Evolutionary conservation across 208 protist genomes (phyloP), one percentile per base, ranked within the genome.

Genomic region (Leishmania braziliensis): DNA sequence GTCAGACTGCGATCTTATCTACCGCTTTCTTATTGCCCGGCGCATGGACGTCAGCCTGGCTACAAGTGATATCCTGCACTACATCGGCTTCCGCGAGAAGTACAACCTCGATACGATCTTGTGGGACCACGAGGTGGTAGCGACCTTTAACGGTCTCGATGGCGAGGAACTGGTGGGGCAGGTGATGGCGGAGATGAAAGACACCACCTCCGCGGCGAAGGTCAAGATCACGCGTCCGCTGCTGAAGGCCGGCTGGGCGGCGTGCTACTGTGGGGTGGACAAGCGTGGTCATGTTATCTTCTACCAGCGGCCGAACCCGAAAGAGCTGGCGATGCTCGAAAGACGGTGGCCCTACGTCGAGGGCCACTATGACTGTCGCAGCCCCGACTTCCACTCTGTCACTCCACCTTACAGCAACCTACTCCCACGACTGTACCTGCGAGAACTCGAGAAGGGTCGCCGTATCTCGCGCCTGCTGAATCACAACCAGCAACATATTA

Each of bases 251-350:
- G 89, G 87, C 68, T 93, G 87, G 87, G 79, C 84, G 36, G 80
- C 85, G 66, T 93, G 87, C 83, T 88, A 89, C 85, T 88, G 81
- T 81, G 90, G 90, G 4, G 79, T 92, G 16, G 90, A 93, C 80
- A 77, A 78, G 56, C 78, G 26, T 23, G 90, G 90, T 29, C 85
- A 92, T 78, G 78, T 86, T 20, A 12, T 93, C 65, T 87, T 87
- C 75, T 92, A 91, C 80, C 85, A 93, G 58, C 86, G 86, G 33
- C 90, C 90, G 1, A 83, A 89, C 56, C 86, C 90, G 60, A 86
- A 86, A 68, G 65, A 91, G 33, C 80, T 93, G 36, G 83, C 84
- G 53, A 73, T 84, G 66, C 75, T 93, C 8, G 82, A 88, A 72
- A 89, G 80, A 78, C 84, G 87, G 26, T 93, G 87, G 84, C 82